These are phyloP conservation scores for Cystobasidium pallidum DNA, from an alignment of 1,284 basidiomycete species.

Conservation along the genomic window DNA sequence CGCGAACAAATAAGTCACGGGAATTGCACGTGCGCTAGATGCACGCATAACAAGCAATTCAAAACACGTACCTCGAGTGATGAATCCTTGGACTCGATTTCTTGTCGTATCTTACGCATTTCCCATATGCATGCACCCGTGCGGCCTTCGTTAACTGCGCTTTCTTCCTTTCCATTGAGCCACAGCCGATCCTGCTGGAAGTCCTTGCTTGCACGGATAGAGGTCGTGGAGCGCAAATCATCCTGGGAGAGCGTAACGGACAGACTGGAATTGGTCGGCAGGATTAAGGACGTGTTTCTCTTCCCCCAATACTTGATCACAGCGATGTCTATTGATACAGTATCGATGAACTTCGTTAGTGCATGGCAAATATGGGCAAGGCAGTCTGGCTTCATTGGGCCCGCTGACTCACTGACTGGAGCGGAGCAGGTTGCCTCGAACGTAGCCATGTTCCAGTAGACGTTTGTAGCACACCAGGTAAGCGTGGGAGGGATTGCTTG, in stretches of 20 bases:
- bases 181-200: conserved; percentile 82
- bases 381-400: neutral
- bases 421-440: conserved; percentile 42
- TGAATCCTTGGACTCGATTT: conserved; percentile 63
- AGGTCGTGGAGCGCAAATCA: conserved; percentile 90
- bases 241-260: conserved; percentile 97
- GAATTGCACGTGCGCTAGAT: neutral
- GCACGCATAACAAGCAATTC: neutral
- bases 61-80: conserved; percentile 52
- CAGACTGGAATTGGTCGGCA: conserved; percentile 96
- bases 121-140: conserved; percentile 84
- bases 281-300: conserved; percentile 88
- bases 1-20: conserved; percentile 7
- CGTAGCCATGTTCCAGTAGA: neutral
- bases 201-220: conserved; percentile 77
- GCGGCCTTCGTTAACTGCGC: conserved; percentile 78
- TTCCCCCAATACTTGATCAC: conserved; percentile 77
- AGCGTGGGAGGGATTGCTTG: neutral
- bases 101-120: conserved; percentile 75
- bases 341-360: neutral
- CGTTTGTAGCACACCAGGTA: neutral
- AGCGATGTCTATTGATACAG: conserved; percentile 13
- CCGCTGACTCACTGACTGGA: conserved; percentile 26
- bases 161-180: conserved; percentile 90
- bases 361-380: neutral